These are phyloP conservation scores for Ormosia semicastrata DNA, from an alignment of 306 rosid species.

Conservation along the genomic window DNA sequence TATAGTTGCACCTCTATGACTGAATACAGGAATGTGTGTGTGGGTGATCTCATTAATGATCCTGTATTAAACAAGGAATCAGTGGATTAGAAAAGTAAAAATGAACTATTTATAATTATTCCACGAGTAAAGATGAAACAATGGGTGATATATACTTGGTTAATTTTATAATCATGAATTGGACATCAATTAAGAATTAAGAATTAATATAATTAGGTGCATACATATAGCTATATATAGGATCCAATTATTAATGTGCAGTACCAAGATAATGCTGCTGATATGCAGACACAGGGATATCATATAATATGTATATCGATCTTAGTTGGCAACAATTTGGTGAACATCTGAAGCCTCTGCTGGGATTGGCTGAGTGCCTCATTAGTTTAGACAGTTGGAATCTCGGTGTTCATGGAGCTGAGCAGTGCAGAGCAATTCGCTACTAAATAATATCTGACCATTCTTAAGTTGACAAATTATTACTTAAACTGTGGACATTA, in stretches of 20 bases:
- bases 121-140: neutral
- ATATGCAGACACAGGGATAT: constrained; percentile 6
- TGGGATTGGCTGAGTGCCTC: constrained; percentile 29
- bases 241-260: constrained; percentile 25
- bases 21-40: neutral
- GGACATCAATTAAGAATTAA: neutral
- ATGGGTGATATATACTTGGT: neutral
- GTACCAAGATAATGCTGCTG: constrained; percentile 11
- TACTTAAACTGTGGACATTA: no score
- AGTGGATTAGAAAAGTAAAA: neutral
- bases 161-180: neutral
- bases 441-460: neutral
- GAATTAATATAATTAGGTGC: neutral
- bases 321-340: constrained; percentile 27
- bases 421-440: neutral
- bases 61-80: neutral
- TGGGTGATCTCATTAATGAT: neutral
- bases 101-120: neutral
- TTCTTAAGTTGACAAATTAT: no score
- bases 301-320: neutral
- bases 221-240: neutral
- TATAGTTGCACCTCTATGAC: neutral
- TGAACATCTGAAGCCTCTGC: constrained; percentile 7
- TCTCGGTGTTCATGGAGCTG: constrained; percentile 27
- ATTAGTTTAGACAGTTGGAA: constrained; percentile 43